Percentiles rank a stretch among this genome's conserved stretches.
Conservation (phyloP, 73 alveolate species). For the Effrenium voratum region DNA sequence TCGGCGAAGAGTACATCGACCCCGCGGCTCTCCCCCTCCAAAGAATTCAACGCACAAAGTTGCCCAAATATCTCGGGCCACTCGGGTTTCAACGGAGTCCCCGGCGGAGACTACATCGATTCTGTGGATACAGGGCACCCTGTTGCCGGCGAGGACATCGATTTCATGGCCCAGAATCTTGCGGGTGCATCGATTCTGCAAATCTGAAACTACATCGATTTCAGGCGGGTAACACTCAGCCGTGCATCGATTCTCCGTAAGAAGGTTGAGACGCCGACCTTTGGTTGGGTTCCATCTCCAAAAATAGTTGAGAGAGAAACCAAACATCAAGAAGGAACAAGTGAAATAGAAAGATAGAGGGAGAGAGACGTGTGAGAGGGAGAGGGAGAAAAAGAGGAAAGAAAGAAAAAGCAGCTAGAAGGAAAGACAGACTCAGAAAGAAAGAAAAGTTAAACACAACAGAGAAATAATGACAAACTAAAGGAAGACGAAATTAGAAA, state of each 20-base stretch:
- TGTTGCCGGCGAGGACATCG: neutral
- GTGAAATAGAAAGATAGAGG: too few relatives aligned
- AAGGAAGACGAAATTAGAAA: too few relatives aligned
- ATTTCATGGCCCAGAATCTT: neutral
- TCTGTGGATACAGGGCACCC: neutral
- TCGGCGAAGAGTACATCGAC: neutral
- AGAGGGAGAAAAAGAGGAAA: too few relatives aligned
- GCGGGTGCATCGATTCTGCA: neutral
- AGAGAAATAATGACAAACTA: too few relatives aligned
- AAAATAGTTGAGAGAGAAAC: too few relatives aligned
- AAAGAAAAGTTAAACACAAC: too few relatives aligned
- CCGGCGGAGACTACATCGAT: neutral
- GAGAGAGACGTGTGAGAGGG: too few relatives aligned
- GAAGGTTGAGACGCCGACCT: too few relatives aligned
- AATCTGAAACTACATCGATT: slow-evolving; percentile 2
- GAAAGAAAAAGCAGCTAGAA: too few relatives aligned
- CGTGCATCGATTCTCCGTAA: slow-evolving; percentile 1
- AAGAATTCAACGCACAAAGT: neutral
- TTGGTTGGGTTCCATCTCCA: too few relatives aligned
- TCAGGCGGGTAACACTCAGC: neutral
- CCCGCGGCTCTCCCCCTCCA: neutral
- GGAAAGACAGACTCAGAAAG: too few relatives aligned
- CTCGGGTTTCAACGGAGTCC: neutral
- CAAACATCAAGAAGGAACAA: too few relatives aligned
- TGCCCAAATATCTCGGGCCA: neutral